Percentiles rank a stretch among this genome's conserved stretches.
These are phyloP conservation scores for Fusarium sp. DNA, from an alignment of 2,329 filamentous ascomycete species.

Conservation along the genomic window DNA sequence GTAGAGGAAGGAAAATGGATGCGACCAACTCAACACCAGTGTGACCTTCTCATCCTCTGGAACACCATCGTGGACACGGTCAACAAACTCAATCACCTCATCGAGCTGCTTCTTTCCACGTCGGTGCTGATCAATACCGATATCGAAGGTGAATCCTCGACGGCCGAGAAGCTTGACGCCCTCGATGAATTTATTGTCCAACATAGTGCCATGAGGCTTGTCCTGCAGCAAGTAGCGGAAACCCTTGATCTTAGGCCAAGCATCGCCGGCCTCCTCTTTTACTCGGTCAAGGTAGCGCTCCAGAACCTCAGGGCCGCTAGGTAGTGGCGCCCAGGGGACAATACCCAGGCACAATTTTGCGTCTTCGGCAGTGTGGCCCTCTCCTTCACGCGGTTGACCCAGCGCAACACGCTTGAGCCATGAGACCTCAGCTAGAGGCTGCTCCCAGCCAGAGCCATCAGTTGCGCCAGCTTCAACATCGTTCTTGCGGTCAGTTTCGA, in stretches of 20 bases:
- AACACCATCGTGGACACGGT: slow-evolving; percentile 72
- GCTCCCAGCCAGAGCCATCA: slow-evolving; percentile 70
- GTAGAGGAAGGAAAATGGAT: background rate
- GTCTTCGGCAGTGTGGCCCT: slow-evolving; percentile 64
- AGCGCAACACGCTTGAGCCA: slow-evolving; percentile 76
- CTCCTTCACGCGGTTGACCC: slow-evolving; percentile 66
- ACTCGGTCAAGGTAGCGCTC: slow-evolving; percentile 74
- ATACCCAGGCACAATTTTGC: slow-evolving; percentile 73
- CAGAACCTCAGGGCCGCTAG: slow-evolving; percentile 71
- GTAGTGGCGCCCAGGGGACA: slow-evolving; percentile 88
- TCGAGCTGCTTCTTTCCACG: slow-evolving; percentile 80
- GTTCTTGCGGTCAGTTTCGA: slow-evolving; percentile 83
- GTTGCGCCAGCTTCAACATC: slow-evolving; percentile 61
- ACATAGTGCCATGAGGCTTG: slow-evolving; percentile 74
- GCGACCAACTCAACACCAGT: slow-evolving; percentile 76
- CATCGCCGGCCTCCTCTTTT: slow-evolving; percentile 70
- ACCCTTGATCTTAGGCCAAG: slow-evolving; percentile 78
- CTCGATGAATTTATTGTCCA: slow-evolving; percentile 73
- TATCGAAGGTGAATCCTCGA: slow-evolving; percentile 78
- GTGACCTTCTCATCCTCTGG: slow-evolving; percentile 70
- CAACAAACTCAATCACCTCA: slow-evolving; percentile 78
- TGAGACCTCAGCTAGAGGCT: slow-evolving; percentile 78
- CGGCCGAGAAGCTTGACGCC: slow-evolving; percentile 73
- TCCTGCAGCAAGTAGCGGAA: slow-evolving; percentile 88
- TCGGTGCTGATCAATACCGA: slow-evolving; percentile 85